phyloP scores from a whole-genome alignment of 257 asterid genomes.

The Mentha longifolia region DNA sequence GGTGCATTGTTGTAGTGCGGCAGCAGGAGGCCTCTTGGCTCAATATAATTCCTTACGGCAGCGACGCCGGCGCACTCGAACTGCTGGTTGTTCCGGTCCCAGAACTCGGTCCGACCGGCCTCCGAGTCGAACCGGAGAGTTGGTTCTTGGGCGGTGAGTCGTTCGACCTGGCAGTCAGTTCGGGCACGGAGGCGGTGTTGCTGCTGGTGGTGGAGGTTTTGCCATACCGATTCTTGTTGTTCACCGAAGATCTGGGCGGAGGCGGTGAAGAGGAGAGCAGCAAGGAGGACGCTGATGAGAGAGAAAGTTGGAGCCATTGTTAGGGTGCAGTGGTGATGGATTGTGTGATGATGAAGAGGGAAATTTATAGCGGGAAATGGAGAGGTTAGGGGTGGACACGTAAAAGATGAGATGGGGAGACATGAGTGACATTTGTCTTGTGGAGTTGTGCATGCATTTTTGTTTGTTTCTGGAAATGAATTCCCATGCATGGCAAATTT shows the following conservation, averaged over 20 bases:
- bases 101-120: slow-evolving; percentile 61
- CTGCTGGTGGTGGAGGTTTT: slow-evolving; percentile 41
- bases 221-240: slow-evolving; percentile 34
- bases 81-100: slow-evolving; percentile 54
- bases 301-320: slow-evolving; percentile 42
- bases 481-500: slow-evolving; percentile 34
- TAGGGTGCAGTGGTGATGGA: not conserved
- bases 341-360: slow-evolving; percentile 29
- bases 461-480: slow-evolving; percentile 18
- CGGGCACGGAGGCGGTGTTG: slow-evolving; percentile 52
- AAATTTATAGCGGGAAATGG: slow-evolving; percentile 38
- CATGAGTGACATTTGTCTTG: slow-evolving; percentile 41
- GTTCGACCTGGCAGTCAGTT: slow-evolving; percentile 53
- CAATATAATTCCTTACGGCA: slow-evolving; percentile 43
- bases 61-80: slow-evolving; percentile 65
- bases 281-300: slow-evolving; percentile 35
- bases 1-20: slow-evolving; percentile 66
- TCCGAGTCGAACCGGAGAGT: slow-evolving; percentile 44
- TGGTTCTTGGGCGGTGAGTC: slow-evolving; percentile 57
- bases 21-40: slow-evolving; percentile 52
- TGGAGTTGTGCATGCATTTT: slow-evolving; percentile 38
- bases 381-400: slow-evolving; percentile 49
- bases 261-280: slow-evolving; percentile 38
- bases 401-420: slow-evolving; percentile 29
- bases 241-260: slow-evolving; percentile 36